Conservation (phyloP, 78 protist species). For the Protostelium mycophagum region DNA sequence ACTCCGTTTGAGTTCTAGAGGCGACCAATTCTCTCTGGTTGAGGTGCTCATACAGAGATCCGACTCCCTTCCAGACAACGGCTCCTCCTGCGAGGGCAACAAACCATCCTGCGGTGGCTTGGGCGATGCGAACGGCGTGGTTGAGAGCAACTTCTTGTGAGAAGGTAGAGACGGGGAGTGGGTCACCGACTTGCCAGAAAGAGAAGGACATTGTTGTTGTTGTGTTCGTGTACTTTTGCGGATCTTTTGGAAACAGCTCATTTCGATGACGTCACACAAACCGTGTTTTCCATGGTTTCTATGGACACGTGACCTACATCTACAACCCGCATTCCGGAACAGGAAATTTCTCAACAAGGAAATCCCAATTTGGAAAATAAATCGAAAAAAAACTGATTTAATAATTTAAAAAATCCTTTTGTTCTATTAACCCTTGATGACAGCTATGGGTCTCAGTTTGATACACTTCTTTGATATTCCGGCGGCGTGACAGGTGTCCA, state of each 20-base stretch:
- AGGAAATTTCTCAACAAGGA: too few relatives aligned
- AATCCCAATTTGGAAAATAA: too few relatives aligned
- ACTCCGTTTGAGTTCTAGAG: background rate
- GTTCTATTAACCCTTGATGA: slow-evolving; percentile 88
- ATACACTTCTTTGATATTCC: slow-evolving; percentile 84
- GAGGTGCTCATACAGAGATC: background rate
- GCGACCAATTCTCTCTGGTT: background rate
- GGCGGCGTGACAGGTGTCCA: slow-evolving; percentile 86
- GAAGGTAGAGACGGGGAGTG: background rate
- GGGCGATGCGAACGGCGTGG: background rate
- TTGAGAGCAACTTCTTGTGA: background rate
- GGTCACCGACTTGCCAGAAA: background rate
- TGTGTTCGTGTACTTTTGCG: too few relatives aligned
- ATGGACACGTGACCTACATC: too few relatives aligned
- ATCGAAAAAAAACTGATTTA: too few relatives aligned
- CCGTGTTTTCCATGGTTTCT: too few relatives aligned
- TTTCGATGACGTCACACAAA: too few relatives aligned
- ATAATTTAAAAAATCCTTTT: too few relatives aligned
- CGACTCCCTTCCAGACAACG: background rate
- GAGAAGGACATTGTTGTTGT: background rate
- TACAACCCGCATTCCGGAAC: too few relatives aligned
- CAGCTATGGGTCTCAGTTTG: slow-evolving; percentile 86
- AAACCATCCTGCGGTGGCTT: background rate
- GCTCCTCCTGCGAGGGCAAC: background rate
- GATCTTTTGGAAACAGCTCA: too few relatives aligned